Evolutionary conservation across 306 rosid species (phyloP), one percentile per base, ranked within the genome.

Genomic region (Fragaria nilgerrensis): DNA sequence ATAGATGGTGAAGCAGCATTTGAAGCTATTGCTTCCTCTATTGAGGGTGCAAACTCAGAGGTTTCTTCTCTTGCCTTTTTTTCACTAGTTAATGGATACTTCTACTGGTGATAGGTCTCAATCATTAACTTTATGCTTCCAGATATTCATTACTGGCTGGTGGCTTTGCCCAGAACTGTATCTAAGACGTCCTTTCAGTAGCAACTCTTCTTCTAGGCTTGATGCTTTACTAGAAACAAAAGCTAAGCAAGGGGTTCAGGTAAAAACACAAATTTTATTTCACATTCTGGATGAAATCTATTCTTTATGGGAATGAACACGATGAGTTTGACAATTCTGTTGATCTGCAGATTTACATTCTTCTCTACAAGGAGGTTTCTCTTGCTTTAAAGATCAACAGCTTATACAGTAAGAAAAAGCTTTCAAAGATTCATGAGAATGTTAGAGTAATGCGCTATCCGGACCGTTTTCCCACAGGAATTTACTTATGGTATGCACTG

Each of bases 111-210:
- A 19, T 20, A 45, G 58, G 56, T 13, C 75, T 69, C 37, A 29
- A 55, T 20, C 59, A 14, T 75, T 41, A 20, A 74, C 75, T 45
- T 44, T 22, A 15, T 70, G 62, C 44, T 76, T 70, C 79, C 82
- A 86, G 89, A 83, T 86, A 43, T 83, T 83, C 83, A 81, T 86
- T 27, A 86, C 89, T 72, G 89, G 89, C 44, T 86, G 89, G 89
- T 86, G 89, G 89, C 83, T 86, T 70, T 86, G 89, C 75, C 89
- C 89, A 5, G 89, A 86, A 64, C 73, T 86, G 66, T 81, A 86
- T 81, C 41, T 83, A 58, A 79, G 89, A 73, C 89, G 89, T 68
- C 89, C 89, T 27, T 86, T 83, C 70, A 67, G 61, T 36, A 8
- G 34, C 71, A 79, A 86, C 43, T 53, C 82, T 71, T 80, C 87